These are phyloP conservation scores for Alternaria atra DNA, from an alignment of 2,329 filamentous ascomycete genomes.

Conservation along the genomic window DNA sequence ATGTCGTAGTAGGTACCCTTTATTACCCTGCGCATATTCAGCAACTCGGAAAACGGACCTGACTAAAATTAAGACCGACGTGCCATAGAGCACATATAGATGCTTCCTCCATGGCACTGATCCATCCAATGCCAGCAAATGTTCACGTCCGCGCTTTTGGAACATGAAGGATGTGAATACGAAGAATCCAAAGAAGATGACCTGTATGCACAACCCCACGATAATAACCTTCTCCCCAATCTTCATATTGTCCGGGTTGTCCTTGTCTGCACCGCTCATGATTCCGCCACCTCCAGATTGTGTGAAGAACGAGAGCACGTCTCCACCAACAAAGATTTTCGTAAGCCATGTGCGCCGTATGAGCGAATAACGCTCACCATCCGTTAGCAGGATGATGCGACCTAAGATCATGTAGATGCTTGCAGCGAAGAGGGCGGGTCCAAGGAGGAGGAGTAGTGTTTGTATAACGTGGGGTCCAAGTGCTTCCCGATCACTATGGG, in stretches of 20 bases:
- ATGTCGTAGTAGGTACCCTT: background rate
- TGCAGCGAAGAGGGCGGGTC: conserved; percentile 58
- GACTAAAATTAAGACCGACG: background rate
- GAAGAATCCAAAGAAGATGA: background rate
- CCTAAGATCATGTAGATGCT: conserved; percentile 59
- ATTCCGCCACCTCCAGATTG: conserved; percentile 50
- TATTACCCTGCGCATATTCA: background rate
- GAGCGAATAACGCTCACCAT: conserved; percentile 50
- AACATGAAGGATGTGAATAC: background rate
- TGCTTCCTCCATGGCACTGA: background rate
- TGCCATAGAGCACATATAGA: background rate
- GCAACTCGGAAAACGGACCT: background rate
- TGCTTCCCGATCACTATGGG: too few species aligned
- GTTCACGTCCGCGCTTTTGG: background rate
- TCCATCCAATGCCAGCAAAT: too few species aligned
- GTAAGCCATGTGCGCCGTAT: conserved; percentile 44
- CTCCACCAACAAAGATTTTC: conserved; percentile 56
- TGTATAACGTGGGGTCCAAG: conserved; percentile 45
- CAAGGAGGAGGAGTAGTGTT: conserved; percentile 54
- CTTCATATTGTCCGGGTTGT: background rate
- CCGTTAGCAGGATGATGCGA: conserved; percentile 52
- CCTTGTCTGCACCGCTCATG: conserved; percentile 3
- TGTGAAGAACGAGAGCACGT: conserved; percentile 56
- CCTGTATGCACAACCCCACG: background rate
- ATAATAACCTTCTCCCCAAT: background rate